phyloP scores from a whole-genome alignment of 2,329 filamentous ascomycete genomes.

The Pestalotiopsis fici region DNA sequence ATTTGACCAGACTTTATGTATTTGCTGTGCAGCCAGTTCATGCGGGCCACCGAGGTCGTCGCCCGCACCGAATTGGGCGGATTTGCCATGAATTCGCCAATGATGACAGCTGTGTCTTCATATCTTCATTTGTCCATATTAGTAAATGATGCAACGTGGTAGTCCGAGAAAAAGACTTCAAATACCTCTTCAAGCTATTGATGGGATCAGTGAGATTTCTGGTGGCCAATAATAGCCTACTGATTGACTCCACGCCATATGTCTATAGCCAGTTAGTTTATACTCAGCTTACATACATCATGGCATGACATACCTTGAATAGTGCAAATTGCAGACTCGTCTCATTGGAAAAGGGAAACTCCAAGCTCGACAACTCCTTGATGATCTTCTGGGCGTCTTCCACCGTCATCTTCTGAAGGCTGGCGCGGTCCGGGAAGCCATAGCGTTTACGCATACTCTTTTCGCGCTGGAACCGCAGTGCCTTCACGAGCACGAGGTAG shows the following conservation, averaged over 20 bases:
- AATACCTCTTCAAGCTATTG: slow-evolving; percentile 28
- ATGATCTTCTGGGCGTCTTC: slow-evolving; percentile 31
- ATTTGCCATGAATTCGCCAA: slow-evolving; percentile 32
- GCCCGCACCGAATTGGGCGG: slow-evolving; percentile 34
- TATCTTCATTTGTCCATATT: slow-evolving; percentile 19
- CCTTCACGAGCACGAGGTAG: slow-evolving; percentile 26
- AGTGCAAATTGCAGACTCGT: slow-evolving; percentile 29
- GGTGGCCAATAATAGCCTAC: slow-evolving; percentile 27
- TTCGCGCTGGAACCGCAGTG: slow-evolving; percentile 28
- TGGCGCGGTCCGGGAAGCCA: slow-evolving; percentile 22
- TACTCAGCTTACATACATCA: neutral
- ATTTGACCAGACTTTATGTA: slow-evolving; percentile 35
- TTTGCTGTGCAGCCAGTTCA: slow-evolving; percentile 38
- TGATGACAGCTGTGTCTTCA: slow-evolving; percentile 31
- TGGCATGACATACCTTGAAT: slow-evolving; percentile 27
- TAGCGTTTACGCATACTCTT: slow-evolving; percentile 20
- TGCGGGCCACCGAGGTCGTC: slow-evolving; percentile 35
- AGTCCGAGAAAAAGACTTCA: neutral
- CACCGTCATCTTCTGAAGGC: slow-evolving; percentile 29
- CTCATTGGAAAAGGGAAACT: slow-evolving; percentile 27
- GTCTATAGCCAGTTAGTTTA: slow-evolving; percentile 20
- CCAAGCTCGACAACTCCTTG: slow-evolving; percentile 20
- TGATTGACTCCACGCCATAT: slow-evolving; percentile 32
- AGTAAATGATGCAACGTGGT: neutral
- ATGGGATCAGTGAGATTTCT: slow-evolving; percentile 30